Evolutionary conservation across 108 stramenopile species (phyloP), one percentile per base, ranked within the genome.

Genomic region (Skeletonema tropicum): DNA sequence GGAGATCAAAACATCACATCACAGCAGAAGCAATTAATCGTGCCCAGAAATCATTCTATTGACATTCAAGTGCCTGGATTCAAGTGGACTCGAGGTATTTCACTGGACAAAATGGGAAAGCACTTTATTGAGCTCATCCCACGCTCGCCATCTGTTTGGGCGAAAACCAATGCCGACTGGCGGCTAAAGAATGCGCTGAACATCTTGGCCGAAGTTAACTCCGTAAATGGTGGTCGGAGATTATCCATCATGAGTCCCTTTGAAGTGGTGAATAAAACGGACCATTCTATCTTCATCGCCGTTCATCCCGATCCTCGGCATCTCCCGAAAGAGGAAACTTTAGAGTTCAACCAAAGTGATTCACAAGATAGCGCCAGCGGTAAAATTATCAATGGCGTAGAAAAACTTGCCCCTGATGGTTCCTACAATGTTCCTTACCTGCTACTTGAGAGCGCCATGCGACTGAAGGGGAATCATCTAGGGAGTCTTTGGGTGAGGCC

Each of bases 61-160:
- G 95, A 95, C 58, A 71, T 97, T 8, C 98, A 98, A 68, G 66
- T 97, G 14, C 88, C 93, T 12, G 98, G 97, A 25, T 97, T 95
- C 71, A 76, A 80, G 32, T 98, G 98, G 98, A 58, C 96, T 21
- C 89, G 83, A 5, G 83, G 80, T 17, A 76, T 98, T 1, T 86
- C 81, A 5, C 88, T 97, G 3, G 96, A 98, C 70, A 80, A 83
- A 33, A 88, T 92, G n/a, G 97, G 98, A 11, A 77, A 89, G 30
- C 80, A 85, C 15, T 97, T 97, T 49, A 64, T 92, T 32, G 68
- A 75, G 7, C 64, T 98, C 49, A 59, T 68, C 21, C 92, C 97
- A 23, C 86, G 91, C 25, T 92, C 87, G 21, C 66, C 49, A 9
- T 45, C 70, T 57, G 67, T 94, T 21, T 79, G 73, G 17, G 29